Base-by-base conservation (phyloP, 257 asterid genomes). In the Dorcoceras hygrometricum region DNA sequence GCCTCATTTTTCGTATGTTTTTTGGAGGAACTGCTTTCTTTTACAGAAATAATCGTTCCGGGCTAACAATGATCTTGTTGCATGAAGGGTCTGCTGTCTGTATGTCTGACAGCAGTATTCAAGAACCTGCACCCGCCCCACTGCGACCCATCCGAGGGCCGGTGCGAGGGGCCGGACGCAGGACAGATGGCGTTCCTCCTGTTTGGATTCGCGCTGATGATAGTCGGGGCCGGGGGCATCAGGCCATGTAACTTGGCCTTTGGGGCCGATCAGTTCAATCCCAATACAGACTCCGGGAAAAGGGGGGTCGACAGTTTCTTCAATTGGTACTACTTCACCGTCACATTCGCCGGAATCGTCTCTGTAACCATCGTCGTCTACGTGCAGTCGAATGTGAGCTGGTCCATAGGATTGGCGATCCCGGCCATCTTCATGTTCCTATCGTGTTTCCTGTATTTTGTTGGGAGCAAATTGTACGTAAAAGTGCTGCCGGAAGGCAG, bases 241-340 rank as follows among this genome's bases (percentile, higher is more conserved):
- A 75, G 97, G 68, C 97, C 97, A 0, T 89, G 95, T 60, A 89
- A 87, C 74, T 74, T 89, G 2, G 95, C 97, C 0, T 89, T 89
- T 62, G 97, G 97, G 1, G 95, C 84, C 19, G 97, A 89, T 70
- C 97, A 89, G 51, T 89, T 89, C 86, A 80, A 89, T 46, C 97
- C 94, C 19, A 77, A 80, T 0, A 75, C 87, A 0, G 88, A 83
- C 19, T 83, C 94, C 0, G 95, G 95, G 9, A 83, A 78, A 31
- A 67, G 87, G 72, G 95, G 95, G 0, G 79, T 84, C 43, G 84
- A 78, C 63, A 85, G 95, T 25, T 89, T 89, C 87, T 87, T 89
- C 86, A 89, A 89, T 12, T 89, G 97, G 97, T 90, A 85, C 66
- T 87, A 79, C 25, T 84, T 90, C 76, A 87, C 94, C 27, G 28